Base-by-base conservation (phyloP, 2,329 filamentous ascomycete genomes). In the Penicillium decumbens region DNA sequence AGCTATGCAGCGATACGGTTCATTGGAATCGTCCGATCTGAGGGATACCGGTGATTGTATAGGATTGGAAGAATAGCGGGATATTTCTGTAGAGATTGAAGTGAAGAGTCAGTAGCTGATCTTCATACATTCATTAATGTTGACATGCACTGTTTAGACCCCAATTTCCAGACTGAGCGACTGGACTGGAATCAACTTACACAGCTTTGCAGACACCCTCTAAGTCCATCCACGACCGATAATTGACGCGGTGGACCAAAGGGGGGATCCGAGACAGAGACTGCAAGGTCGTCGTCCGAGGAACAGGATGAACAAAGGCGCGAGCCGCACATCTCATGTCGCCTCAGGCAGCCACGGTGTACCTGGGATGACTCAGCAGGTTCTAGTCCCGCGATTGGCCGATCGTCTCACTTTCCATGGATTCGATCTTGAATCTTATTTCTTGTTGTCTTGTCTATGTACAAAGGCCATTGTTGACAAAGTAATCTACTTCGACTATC, bases 241-340 rank as follows among this genome's bases (percentile, higher is more conserved):
- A 10, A 33, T 47, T 56, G 41, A 42, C 43, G 38, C 45, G 43
- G 58, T 54, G 50, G 47, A 43, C 18, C 47, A 45, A 56, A 50
- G 45, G 55, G 54, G 55, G 49, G 53, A 57, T 44, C 50, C 51
- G 50, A 55, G 47, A 56, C 49, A 49, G 58, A 56, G 53, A 60
- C 52, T 55, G 54, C 52, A 42, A 58, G 58, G 58, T 61, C 59
- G 65, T 67, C 62, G 67, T 68, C 65, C 56, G 57, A 68, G 63
- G 58, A 70, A 68, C 65, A 61, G 54, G 59, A 60, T 51, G 51
- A 55, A 55, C 32, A n/a, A 35, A 35, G 32, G 57, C 53, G 51
- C 46, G 55, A 61, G 58, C 47, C 53, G 51, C 56, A 59, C 47
- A 50, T 52, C 29, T 46, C 27, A 28, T 27, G 37, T 43, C 27